Conservation (phyloP, 2,329 filamentous ascomycete genomes). For the Xylaria hypoxylon region DNA sequence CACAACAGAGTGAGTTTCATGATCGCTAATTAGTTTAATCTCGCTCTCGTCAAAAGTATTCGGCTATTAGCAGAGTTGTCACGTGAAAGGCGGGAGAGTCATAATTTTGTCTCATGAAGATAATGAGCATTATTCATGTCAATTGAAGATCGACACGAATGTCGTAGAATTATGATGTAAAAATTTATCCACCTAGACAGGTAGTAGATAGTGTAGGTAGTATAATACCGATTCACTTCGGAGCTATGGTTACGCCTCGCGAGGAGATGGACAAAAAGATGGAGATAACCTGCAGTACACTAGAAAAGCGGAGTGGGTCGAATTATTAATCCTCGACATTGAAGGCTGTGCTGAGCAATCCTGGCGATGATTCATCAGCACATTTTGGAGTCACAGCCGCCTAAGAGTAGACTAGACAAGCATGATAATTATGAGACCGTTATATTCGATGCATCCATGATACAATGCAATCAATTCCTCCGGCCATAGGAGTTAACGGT, state of each 20-base stretch:
- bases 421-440: conserved; percentile 37
- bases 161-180: conserved; percentile 25
- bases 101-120: conserved; percentile 8
- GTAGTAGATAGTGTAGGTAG: too few relatives aligned
- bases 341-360: conserved; percentile 41
- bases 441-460: conserved; percentile 14
- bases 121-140: conserved; percentile 20
- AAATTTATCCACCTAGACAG: neutral
- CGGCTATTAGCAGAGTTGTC: conserved; percentile 10
- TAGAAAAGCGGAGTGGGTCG: conserved; percentile 28
- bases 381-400: conserved; percentile 35
- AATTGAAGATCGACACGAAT: conserved; percentile 31
- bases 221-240: conserved; percentile 6
- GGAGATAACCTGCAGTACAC: neutral
- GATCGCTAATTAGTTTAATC: neutral
- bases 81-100: conserved; percentile 28
- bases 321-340: conserved; percentile 40
- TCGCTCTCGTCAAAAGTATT: conserved; percentile 11
- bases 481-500: neutral
- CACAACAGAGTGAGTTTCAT: neutral
- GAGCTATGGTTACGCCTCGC: conserved; percentile 29
- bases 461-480: conserved; percentile 15
- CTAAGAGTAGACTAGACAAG: neutral
- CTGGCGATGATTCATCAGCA: conserved; percentile 40
- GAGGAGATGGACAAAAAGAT: conserved; percentile 7